Conservation (phyloP, 2,329 filamentous ascomycete genomes). For the Fusarium coicis region DNA sequence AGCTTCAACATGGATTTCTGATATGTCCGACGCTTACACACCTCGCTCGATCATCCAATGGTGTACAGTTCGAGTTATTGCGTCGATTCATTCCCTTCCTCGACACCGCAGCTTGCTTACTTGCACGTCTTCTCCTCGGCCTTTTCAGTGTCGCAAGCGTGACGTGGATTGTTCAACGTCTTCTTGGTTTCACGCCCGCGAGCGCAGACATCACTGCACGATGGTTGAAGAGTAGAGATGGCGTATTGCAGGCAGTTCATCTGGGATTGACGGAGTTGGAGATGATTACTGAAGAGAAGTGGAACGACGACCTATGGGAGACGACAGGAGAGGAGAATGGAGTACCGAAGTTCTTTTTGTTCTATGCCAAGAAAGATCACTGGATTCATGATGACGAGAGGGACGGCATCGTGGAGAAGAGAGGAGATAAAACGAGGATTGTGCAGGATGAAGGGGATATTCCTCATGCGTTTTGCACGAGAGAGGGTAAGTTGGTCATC, state of each 20-base stretch:
- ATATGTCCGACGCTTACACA: constrained; percentile 81
- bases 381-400: constrained; percentile 69
- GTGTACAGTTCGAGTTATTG: constrained; percentile 54
- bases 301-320: constrained; percentile 70
- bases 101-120: constrained; percentile 52
- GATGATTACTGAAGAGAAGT: constrained; percentile 67
- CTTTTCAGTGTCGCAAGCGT: constrained; percentile 55
- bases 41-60: constrained; percentile 71
- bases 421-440: constrained; percentile 57
- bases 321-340: constrained; percentile 32
- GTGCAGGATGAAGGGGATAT: constrained; percentile 66
- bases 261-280: constrained; percentile 70
- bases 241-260: constrained; percentile 68
- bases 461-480: constrained; percentile 69
- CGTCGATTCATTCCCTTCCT: constrained; percentile 57
- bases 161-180: constrained; percentile 53
- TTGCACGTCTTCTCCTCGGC: constrained; percentile 56
- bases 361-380: constrained; percentile 69
- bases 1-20: constrained; percentile 66
- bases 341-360: constrained; percentile 65
- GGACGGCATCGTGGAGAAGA: constrained; percentile 64
- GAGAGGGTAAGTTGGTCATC: constrained; percentile 46
- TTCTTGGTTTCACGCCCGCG: constrained; percentile 60
- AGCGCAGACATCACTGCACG: constrained; percentile 61
- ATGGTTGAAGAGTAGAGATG: constrained; percentile 67